These are phyloP conservation scores for Calocybe indica DNA, from an alignment of 768 basidiomycete genomes.

Conservation along the genomic window DNA sequence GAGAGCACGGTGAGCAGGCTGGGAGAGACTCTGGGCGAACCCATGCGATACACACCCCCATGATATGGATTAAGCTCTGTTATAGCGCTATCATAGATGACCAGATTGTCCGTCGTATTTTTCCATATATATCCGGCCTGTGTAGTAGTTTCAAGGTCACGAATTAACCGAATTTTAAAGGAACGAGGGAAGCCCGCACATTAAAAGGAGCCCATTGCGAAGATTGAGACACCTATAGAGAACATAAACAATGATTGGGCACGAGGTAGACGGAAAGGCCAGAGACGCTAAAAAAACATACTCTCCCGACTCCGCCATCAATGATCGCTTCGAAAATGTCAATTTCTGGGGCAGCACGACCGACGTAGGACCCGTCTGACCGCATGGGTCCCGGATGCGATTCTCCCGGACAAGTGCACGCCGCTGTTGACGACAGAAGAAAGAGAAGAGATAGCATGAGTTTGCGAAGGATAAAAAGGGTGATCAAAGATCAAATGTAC, in stretches of 20 bases:
- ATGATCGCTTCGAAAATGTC: conserved; percentile 60
- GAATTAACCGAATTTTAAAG: conserved; percentile 18
- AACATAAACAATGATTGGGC: not conserved
- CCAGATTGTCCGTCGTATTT: conserved; percentile 42
- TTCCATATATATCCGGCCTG: conserved; percentile 55
- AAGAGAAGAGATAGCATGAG: not conserved
- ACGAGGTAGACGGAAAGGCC: not conserved
- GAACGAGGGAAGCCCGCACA: conserved; percentile 34
- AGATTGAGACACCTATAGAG: conserved; percentile 42
- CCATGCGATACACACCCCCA: conserved; percentile 43
- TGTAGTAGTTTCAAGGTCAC: conserved; percentile 14
- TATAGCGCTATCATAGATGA: conserved; percentile 39
- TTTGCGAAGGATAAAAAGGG: not conserved
- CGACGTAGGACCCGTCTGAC: conserved; percentile 49
- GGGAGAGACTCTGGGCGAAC: conserved; percentile 41
- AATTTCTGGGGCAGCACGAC: conserved; percentile 66
- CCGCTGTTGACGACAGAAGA: conserved; percentile 13
- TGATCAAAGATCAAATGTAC: conserved; percentile 3
- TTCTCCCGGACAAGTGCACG: conserved; percentile 38
- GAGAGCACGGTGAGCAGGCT: not conserved
- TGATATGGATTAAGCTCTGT: conserved; percentile 50
- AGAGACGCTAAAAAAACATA: not conserved
- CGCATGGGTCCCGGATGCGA: conserved; percentile 36
- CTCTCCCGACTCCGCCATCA: conserved; percentile 18
- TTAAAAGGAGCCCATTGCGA: conserved; percentile 61